Evolutionary conservation across 768 basidiomycete genomes (phyloP).

Genomic region (Hygrophoropsis aurantiaca): DNA sequence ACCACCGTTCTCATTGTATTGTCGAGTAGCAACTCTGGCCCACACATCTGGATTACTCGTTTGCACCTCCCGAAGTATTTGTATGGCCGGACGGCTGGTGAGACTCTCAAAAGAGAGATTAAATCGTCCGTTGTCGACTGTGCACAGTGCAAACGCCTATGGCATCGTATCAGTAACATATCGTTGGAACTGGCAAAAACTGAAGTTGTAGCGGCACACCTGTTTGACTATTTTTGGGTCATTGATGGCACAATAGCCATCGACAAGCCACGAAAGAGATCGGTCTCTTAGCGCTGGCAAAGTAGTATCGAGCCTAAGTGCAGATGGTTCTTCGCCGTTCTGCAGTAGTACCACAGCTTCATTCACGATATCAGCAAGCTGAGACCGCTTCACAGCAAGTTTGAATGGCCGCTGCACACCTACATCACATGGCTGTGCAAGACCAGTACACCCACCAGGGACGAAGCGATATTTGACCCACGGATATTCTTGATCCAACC

Average conservation of each 20-base stretch:
- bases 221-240: too few relatives aligned
- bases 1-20: too few relatives aligned
- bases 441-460: neutral
- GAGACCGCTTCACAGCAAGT: neutral
- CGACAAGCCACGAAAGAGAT: too few relatives aligned
- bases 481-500: neutral
- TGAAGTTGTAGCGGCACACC: too few relatives aligned
- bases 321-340: neutral
- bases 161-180: too few relatives aligned
- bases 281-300: neutral
- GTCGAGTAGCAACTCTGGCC: too few relatives aligned
- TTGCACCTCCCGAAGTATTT: neutral
- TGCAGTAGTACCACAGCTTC: neutral
- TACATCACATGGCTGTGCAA: neutral
- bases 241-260: too few relatives aligned
- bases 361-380: neutral
- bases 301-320: neutral
- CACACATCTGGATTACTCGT: neutral
- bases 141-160: neutral
- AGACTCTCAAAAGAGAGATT: neutral
- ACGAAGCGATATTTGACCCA: neutral
- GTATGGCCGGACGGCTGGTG: neutral
- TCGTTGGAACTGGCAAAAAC: too few relatives aligned
- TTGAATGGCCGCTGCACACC: neutral
- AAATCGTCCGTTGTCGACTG: neutral